These are phyloP conservation scores for Dictyostelium intermedium DNA, from an alignment of 78 protist genomes.

Conservation along the genomic window DNA sequence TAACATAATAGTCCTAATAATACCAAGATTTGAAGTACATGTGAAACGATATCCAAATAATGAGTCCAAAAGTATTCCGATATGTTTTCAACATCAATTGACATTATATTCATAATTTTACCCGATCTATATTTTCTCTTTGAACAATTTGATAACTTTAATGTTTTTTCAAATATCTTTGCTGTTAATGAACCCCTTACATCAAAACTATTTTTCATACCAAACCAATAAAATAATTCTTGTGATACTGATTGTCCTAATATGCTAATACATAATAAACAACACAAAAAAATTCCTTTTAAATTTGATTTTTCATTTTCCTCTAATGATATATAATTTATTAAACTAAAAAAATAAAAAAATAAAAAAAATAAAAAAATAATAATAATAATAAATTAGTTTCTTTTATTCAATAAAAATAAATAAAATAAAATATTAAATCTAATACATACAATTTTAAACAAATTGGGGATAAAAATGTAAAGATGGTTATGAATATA, in stretches of 20 bases:
- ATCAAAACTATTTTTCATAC: constrained; percentile 34
- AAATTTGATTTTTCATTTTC: not conserved
- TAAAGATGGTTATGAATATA: not conserved
- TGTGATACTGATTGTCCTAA: not conserved
- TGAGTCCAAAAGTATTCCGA: constrained; percentile 24
- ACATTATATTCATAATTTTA: constrained; percentile 22
- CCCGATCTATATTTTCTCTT: not conserved
- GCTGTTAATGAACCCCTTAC: constrained; percentile 11
- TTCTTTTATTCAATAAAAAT: not conserved
- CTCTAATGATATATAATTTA: not conserved
- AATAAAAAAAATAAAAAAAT: not conserved
- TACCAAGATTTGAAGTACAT: constrained; percentile 24
- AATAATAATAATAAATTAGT: not conserved
- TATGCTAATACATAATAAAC: not conserved
- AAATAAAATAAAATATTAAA: not conserved
- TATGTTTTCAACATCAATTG: constrained; percentile 24
- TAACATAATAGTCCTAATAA: constrained; percentile 27
- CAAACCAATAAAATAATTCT: constrained; percentile 42
- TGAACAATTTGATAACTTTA: constrained; percentile 15
- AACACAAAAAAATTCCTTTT: not conserved
- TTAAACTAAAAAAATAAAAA: not conserved
- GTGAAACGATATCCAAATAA: not conserved
- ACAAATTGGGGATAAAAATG: constrained; percentile 13
- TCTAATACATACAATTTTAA: constrained; percentile 7
- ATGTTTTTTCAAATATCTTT: constrained; percentile 12